Evolutionary conservation across 164 flowering plant genomes (phyloP).

Genomic region (Kalanchoe fedtschenkoi): DNA sequence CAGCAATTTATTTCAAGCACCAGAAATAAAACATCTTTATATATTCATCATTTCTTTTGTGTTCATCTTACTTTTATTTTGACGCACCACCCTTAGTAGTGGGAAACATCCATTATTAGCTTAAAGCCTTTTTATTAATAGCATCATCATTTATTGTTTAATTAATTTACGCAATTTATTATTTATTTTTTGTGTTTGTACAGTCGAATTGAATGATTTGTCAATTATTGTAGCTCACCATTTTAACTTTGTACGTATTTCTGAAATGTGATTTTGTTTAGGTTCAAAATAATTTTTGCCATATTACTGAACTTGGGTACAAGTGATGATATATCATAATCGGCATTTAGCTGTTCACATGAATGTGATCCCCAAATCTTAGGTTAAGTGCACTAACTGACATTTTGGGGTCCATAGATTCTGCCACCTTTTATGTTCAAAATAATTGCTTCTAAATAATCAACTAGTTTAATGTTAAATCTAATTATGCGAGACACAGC

Average conservation of each 20-base stretch:
- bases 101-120: constrained; percentile 17
- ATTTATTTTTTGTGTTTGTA: too few species aligned
- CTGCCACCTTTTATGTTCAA: neutral
- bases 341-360: neutral
- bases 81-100: constrained; percentile 6
- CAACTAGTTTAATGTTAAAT: too few species aligned
- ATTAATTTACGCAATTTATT: too few species aligned
- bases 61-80: neutral
- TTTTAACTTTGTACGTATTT: too few species aligned
- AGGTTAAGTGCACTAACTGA: neutral
- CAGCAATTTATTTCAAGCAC: neutral
- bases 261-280: too few species aligned
- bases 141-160: too few species aligned
- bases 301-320: neutral
- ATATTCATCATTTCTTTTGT: neutral
- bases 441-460: neutral
- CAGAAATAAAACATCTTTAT: too few species aligned
- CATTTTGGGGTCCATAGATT: neutral
- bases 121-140: too few species aligned
- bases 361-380: neutral
- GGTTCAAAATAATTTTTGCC: too few species aligned
- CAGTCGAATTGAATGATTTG: too few species aligned
- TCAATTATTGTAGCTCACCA: too few species aligned
- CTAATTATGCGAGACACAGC: too few species aligned
- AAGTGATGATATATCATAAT: neutral